Base-by-base conservation (phyloP, 2,329 filamentous ascomycete species). In the Pseudofabraea citricarpa region DNA sequence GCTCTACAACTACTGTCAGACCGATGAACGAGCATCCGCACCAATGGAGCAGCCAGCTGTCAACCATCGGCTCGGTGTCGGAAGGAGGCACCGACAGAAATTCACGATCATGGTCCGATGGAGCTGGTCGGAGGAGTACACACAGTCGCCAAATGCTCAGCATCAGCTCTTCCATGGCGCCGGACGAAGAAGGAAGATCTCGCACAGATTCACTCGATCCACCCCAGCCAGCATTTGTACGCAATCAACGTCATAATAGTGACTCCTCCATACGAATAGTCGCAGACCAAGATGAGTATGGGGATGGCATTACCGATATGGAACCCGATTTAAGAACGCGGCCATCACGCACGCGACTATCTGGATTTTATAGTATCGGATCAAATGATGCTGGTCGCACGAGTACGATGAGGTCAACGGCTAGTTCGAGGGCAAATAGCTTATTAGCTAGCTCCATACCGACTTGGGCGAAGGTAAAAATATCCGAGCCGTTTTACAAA, bases 11-110 rank as follows among this genome's bases (percentile, higher is more conserved):
- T 60, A 15, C 13, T n/a, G 27, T 31, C 53, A n/a, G n/a, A n/a
- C n/a, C n/a, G n/a, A 76, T 77, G 69, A 56, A 73, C 50, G 58
- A 69, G 36, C 61, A 69, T 46, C 69, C 72, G 43, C 77, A 80
- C 56, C 75, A 76, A 70, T 82, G 78, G 77, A 81, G 77, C 61
- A 75, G 75, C 35, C 77, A 81, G 60, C 68, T 83, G 32, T 83
- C 80, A 29, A 81, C 79, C 35, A 79, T 83, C 48, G 67, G 74
- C 61, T 83, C 79, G 24, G 79, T 81, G 58, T 77, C 75, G 56
- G 79, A 83, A 49, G 68, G 63, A 33, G 68, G 63, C 26, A 79
- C 72, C 23, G 67, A 68, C 29, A 67, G 64, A 29, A 49, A 49
- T 13, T 77, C 75, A 18, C 70, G 71, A 10, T 68, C 73, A 8